Conservation (phyloP, 192 early-diverging fungal genomes). For the Funneliformis geosporum region DNA sequence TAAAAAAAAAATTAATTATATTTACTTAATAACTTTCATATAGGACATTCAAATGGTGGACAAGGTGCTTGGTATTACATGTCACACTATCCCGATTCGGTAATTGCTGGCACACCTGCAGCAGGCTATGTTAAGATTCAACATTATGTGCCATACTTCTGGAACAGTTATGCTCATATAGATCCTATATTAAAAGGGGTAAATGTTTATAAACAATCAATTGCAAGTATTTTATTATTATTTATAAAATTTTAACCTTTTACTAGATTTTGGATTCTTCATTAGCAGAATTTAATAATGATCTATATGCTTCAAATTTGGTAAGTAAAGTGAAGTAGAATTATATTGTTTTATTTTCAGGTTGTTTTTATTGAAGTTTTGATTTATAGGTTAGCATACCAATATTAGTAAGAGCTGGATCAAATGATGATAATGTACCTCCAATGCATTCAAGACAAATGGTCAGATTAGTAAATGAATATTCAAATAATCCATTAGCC, state of each 20-base stretch:
- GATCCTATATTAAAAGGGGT: slow-evolving; percentile 67
- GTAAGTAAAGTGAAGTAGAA: slow-evolving; percentile 35
- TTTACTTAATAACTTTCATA: background rate
- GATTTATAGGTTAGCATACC: slow-evolving; percentile 61
- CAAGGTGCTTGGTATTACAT: slow-evolving; percentile 77
- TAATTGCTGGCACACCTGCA: slow-evolving; percentile 68
- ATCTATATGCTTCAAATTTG: slow-evolving; percentile 69
- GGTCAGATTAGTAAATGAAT: slow-evolving; percentile 65
- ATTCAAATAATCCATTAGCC: slow-evolving; percentile 50
- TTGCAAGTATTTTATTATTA: background rate
- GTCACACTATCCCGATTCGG: slow-evolving; percentile 71
- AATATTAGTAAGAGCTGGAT: slow-evolving; percentile 60
- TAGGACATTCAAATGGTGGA: slow-evolving; percentile 77
- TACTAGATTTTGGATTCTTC: slow-evolving; percentile 65
- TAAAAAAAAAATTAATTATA: background rate
- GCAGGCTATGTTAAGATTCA: slow-evolving; percentile 76
- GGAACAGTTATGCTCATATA: slow-evolving; percentile 60
- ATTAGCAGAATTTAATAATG: slow-evolving; percentile 74
- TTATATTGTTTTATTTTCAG: background rate
- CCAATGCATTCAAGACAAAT: slow-evolving; percentile 66
- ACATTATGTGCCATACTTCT: slow-evolving; percentile 70
- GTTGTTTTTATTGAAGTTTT: background rate
- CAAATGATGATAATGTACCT: slow-evolving; percentile 74
- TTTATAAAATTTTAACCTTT: background rate
- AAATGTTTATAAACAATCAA: slow-evolving; percentile 22